These are phyloP conservation scores for Pseudogymnoascus sp. DNA, from an alignment of 2,329 filamentous ascomycete genomes.

Conservation along the genomic window DNA sequence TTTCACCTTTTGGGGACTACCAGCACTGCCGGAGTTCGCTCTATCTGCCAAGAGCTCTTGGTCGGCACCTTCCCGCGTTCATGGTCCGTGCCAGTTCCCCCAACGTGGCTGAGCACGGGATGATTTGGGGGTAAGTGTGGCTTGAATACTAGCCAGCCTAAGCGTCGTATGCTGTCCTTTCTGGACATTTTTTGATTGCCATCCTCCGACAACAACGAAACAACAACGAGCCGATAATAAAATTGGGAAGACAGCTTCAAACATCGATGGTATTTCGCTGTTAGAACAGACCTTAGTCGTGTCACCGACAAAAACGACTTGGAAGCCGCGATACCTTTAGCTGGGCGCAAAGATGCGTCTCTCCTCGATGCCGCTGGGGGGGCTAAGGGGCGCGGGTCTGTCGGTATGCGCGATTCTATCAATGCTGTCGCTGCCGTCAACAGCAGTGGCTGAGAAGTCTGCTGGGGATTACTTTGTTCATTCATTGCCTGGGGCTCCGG, in stretches of 20 bases:
- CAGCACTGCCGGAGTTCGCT: not conserved
- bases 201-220: not conserved
- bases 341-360: constrained; percentile 2
- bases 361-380: not conserved
- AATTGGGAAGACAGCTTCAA: not conserved
- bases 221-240: not conserved
- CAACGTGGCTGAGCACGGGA: not conserved
- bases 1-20: not conserved
- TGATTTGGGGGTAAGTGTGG: not conserved
- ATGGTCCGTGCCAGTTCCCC: not conserved
- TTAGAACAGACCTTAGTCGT: not conserved
- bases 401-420: constrained; percentile 31
- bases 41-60: not conserved
- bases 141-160: not conserved
- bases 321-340: not conserved
- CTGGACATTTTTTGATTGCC: not conserved
- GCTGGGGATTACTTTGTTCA: constrained; percentile 87
- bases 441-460: constrained; percentile 41
- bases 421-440: constrained; percentile 36
- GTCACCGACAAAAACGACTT: not conserved
- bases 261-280: not conserved
- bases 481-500: constrained; percentile 74
- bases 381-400: constrained; percentile 1
- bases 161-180: constrained; percentile 7
- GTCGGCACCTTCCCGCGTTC: not conserved